These are phyloP conservation scores for Ceraceosorus guamensis DNA, from an alignment of 1,284 basidiomycete species.

Conservation along the genomic window DNA sequence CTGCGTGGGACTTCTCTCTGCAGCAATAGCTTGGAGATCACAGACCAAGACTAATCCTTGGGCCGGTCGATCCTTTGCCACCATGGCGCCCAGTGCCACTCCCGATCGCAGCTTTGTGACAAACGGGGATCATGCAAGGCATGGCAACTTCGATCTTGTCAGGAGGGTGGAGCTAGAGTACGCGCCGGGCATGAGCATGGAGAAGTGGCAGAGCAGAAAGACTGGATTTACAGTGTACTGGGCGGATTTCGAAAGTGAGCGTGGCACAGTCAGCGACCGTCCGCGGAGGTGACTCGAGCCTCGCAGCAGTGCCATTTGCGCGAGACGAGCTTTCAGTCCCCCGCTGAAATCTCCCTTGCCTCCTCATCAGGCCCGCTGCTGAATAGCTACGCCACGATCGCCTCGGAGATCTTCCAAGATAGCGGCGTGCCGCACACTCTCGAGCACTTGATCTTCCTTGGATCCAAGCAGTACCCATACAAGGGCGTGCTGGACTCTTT, in stretches of 20 bases:
- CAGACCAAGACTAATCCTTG: too few relatives aligned
- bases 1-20: too few relatives aligned
- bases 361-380: constrained; percentile 77
- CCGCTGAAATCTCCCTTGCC: too few relatives aligned
- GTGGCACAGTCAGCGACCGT: too few relatives aligned
- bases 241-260: constrained; percentile 48
- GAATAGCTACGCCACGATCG: constrained; percentile 85
- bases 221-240: constrained; percentile 63
- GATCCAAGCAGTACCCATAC: constrained; percentile 61
- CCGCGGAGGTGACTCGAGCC: too few relatives aligned
- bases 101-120: too few relatives aligned
- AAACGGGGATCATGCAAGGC: too few relatives aligned
- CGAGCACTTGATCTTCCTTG: constrained; percentile 46
- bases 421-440: constrained; percentile 52
- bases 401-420: constrained; percentile 66
- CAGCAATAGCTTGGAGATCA: too few relatives aligned
- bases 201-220: constrained; percentile 73
- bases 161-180: constrained; percentile 65
- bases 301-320: too few relatives aligned
- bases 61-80: too few relatives aligned
- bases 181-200: constrained; percentile 63
- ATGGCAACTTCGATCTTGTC: constrained; percentile 68
- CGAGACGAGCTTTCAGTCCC: too few relatives aligned
- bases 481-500: constrained; percentile 94
- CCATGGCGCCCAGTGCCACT: too few relatives aligned